These are phyloP conservation scores for Massarina eburnea DNA, from an alignment of 2,329 filamentous ascomycete genomes.

Conservation along the genomic window DNA sequence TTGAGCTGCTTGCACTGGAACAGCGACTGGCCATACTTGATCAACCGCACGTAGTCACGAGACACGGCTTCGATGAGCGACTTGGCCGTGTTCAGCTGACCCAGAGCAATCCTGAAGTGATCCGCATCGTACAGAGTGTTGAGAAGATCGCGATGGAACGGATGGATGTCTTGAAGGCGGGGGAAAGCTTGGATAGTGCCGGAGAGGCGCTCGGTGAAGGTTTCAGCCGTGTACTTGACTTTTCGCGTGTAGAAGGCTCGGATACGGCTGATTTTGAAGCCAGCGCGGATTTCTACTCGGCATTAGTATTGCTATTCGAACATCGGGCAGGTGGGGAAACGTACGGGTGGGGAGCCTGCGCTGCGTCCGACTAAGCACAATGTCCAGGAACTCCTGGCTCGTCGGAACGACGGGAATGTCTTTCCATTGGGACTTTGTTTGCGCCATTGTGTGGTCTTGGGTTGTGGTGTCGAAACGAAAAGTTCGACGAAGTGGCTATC, in stretches of 20 bases:
- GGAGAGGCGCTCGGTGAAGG: slow-evolving; percentile 90
- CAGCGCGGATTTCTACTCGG: slow-evolving; percentile 72
- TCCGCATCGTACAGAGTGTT: slow-evolving; percentile 79
- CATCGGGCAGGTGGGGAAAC: too few relatives aligned
- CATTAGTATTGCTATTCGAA: too few relatives aligned
- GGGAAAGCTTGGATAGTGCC: slow-evolving; percentile 88
- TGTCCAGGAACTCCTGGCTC: slow-evolving; percentile 94
- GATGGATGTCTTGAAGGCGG: slow-evolving; percentile 89
- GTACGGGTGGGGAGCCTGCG: slow-evolving; percentile 78
- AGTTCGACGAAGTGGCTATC: slow-evolving; percentile 4
- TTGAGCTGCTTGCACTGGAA: slow-evolving; percentile 99
- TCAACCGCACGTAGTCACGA: slow-evolving; percentile 90
- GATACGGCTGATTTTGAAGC: slow-evolving; percentile 95
- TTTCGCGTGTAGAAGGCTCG: slow-evolving; percentile 96
- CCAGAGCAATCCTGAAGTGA: slow-evolving; percentile 87
- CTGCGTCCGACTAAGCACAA: slow-evolving; percentile 85
- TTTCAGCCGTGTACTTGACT: slow-evolving; percentile 92
- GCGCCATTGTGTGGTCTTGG: slow-evolving; percentile 27
- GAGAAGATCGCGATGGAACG: slow-evolving; percentile 85
- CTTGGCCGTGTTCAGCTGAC: slow-evolving; percentile 93
- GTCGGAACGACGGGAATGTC: slow-evolving; percentile 87
- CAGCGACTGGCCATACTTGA: slow-evolving; percentile 87
- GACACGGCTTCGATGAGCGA: slow-evolving; percentile 95
- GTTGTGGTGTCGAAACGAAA: slow-evolving; percentile 4
- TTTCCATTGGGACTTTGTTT: slow-evolving; percentile 47